These are phyloP conservation scores for Geranomyces michiganensis DNA, from an alignment of 192 early-diverging fungal genomes.

Conservation along the genomic window DNA sequence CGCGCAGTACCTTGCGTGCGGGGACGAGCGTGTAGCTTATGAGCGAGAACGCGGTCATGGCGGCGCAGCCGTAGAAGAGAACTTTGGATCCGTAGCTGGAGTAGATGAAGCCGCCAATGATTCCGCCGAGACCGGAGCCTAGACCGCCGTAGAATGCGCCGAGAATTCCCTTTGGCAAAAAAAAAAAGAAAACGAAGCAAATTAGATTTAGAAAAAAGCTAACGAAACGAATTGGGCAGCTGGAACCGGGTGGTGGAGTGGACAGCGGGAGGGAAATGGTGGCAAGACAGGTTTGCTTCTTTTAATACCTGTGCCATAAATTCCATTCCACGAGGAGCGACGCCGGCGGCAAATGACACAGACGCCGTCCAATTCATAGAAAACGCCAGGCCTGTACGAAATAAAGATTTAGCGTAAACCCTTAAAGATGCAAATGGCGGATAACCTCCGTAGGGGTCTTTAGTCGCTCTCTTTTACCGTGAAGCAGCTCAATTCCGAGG, in stretches of 20 bases:
- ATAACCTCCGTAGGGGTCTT: neutral
- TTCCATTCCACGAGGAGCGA: conserved; percentile 34
- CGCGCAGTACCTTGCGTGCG: neutral
- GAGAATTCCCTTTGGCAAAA: conserved; percentile 24
- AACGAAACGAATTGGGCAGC: neutral
- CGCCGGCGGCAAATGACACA: conserved; percentile 22
- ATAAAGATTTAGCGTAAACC: neutral
- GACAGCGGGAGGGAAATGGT: too few species aligned
- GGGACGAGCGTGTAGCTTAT: conserved; percentile 19
- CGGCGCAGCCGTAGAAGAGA: conserved; percentile 29
- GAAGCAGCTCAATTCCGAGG: conserved; percentile 25
- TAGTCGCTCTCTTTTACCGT: conserved; percentile 11
- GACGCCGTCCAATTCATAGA: conserved; percentile 34
- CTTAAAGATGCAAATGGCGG: neutral
- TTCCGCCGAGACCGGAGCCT: conserved; percentile 27
- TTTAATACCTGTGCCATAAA: conserved; percentile 33
- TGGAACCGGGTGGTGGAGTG: too few species aligned
- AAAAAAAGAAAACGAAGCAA: too few species aligned
- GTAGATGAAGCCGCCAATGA: conserved; percentile 36
- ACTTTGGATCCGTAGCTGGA: conserved; percentile 13
- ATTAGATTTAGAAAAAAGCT: too few species aligned
- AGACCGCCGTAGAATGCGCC: conserved; percentile 37
- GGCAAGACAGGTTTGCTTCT: too few species aligned
- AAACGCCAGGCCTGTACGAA: conserved; percentile 19
- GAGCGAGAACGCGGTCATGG: conserved; percentile 14